Conservation (phyloP, 2,329 filamentous ascomycete species). For the Apiospora saccharicola region DNA sequence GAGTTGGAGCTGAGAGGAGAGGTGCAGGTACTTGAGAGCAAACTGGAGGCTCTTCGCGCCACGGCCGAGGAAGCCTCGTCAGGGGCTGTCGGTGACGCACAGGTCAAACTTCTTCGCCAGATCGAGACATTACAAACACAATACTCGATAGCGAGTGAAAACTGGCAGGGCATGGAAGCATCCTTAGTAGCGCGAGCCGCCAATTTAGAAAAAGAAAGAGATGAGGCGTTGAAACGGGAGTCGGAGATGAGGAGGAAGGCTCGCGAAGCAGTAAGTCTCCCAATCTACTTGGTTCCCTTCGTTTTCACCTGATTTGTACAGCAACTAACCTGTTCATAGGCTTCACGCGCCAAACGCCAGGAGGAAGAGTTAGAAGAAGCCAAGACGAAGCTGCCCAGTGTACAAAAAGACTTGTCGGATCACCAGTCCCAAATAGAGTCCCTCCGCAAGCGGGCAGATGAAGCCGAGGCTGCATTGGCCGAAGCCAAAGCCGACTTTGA, state of each 20-base stretch:
- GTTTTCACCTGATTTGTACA: not conserved
- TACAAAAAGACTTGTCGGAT: conserved; percentile 69
- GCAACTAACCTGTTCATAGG: conserved; percentile 55
- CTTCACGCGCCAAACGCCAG: conserved; percentile 67
- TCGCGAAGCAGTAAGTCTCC: conserved; percentile 76
- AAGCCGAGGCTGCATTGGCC: conserved; percentile 69
- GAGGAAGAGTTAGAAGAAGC: conserved; percentile 85
- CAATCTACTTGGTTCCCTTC: conserved; percentile 43
- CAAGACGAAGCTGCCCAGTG: conserved; percentile 67
- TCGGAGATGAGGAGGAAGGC: conserved; percentile 89
- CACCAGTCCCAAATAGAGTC: conserved; percentile 66
- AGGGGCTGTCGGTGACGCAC: conserved; percentile 79
- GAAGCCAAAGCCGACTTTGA: conserved; percentile 61
- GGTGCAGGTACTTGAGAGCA: conserved; percentile 79
- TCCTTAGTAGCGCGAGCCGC: conserved; percentile 80
- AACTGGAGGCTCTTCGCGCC: conserved; percentile 85
- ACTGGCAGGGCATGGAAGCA: conserved; percentile 96
- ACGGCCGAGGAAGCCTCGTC: conserved; percentile 90
- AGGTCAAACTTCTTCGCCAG: conserved; percentile 89
- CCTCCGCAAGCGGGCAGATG: conserved; percentile 70
- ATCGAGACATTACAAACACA: conserved; percentile 96
- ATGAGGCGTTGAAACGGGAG: conserved; percentile 84
- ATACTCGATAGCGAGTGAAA: conserved; percentile 91
- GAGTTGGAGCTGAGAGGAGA: conserved; percentile 86
- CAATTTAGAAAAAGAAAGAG: conserved; percentile 86